phyloP scores from a whole-genome alignment of 2,329 filamentous ascomycete genomes.

The Neonectria magnoliae region DNA sequence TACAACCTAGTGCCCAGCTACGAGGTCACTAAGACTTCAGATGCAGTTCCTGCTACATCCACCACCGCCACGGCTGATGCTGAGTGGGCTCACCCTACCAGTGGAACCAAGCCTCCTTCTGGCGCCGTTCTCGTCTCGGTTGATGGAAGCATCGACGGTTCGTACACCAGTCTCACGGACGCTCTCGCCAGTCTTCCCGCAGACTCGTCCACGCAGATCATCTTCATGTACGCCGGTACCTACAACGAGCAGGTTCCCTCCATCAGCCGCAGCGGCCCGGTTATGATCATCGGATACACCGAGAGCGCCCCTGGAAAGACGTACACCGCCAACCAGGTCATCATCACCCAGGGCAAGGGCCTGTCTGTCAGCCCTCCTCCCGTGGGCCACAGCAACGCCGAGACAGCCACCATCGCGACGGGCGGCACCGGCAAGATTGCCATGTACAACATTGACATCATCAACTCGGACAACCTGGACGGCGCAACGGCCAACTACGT shows the following conservation, averaged over 20 bases:
- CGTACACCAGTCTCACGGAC: constrained; percentile 43
- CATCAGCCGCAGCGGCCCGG: constrained; percentile 27
- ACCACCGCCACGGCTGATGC: constrained; percentile 42
- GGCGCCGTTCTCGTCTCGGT: constrained; percentile 55
- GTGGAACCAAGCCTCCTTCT: constrained; percentile 52
- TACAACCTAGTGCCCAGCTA: constrained; percentile 40
- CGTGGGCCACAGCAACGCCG: constrained; percentile 33
- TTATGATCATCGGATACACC: constrained; percentile 34
- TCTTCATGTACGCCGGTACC: constrained; percentile 56
- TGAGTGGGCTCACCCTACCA: constrained; percentile 46
- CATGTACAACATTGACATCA: constrained; percentile 68
- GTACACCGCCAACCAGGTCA: constrained; percentile 27
- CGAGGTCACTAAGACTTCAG: constrained; percentile 1
- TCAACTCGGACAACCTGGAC: constrained; percentile 53
- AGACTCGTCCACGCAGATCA: constrained; percentile 44
- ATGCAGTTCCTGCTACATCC: constrained; percentile 4
- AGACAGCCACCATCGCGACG: constrained; percentile 32
- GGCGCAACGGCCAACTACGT: constrained; percentile 51
- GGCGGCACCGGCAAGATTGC: constrained; percentile 49
- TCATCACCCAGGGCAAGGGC: constrained; percentile 30
- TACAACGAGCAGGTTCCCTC: constrained; percentile 61
- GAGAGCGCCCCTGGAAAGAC: constrained; percentile 38
- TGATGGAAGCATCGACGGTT: constrained; percentile 35
- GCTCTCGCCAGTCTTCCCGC: constrained; percentile 42
- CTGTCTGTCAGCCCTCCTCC: constrained; percentile 28